A percentile compares a stretch with the other conserved stretches of the same genome.
Conservation (phyloP, 805 yeast genomes). For the Saturnispora mendoncae region DNA sequence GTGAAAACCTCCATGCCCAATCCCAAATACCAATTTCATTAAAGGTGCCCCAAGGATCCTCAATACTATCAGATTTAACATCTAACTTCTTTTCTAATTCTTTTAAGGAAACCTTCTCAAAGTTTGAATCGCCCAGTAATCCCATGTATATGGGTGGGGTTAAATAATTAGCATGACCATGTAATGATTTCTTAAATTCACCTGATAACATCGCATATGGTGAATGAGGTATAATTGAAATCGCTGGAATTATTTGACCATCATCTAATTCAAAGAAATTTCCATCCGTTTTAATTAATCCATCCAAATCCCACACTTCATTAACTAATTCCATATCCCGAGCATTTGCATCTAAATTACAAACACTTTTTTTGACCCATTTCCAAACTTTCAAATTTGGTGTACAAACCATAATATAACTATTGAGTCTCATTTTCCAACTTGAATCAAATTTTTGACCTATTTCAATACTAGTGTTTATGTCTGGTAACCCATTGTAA, state of each 20-base stretch:
- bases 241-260: constrained; percentile 18
- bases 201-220: constrained; percentile 44
- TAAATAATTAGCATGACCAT: constrained; percentile 32
- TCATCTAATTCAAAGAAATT: neutral
- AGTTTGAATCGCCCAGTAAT: constrained; percentile 11
- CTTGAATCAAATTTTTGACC: constrained; percentile 4
- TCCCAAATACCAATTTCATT: constrained; percentile 14
- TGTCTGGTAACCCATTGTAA: constrained; percentile 33
- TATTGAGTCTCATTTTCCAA: constrained; percentile 25
- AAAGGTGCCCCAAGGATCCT: constrained; percentile 10
- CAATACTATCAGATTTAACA: constrained; percentile 6
- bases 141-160: constrained; percentile 38
- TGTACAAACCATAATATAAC: constrained; percentile 51
- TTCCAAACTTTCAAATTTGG: constrained; percentile 31
- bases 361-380: constrained; percentile 19
- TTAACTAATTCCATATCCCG: constrained; percentile 49
- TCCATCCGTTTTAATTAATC: constrained; percentile 14
- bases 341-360: constrained; percentile 28
- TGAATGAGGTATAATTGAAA: constrained; percentile 41
- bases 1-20: constrained; percentile 16
- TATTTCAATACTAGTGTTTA: constrained; percentile 11
- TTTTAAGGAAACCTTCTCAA: constrained; percentile 9
- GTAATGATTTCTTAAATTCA: constrained; percentile 32
- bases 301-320: constrained; percentile 25
- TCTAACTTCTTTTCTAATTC: constrained; percentile 7